A percentile compares a stretch with the other conserved stretches of the same genome.
phyloP scores from a whole-genome alignment of 495 filamentous ascomycete species.

The Aspergillus nidulans region DNA sequence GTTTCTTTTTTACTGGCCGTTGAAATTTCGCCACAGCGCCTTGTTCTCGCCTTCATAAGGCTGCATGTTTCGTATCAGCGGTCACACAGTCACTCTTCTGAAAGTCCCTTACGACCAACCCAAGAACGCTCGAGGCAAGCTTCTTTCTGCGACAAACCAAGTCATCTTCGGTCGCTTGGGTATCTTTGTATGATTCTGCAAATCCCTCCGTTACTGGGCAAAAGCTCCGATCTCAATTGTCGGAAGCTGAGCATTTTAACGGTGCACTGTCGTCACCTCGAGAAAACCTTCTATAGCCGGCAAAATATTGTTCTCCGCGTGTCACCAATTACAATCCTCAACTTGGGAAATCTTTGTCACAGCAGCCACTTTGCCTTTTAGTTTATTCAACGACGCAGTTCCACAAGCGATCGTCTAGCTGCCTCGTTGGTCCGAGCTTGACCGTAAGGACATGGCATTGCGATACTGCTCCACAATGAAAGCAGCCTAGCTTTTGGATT shows the following conservation, averaged over 20 bases:
- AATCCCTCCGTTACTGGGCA: not conserved
- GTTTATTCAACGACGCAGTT: not conserved
- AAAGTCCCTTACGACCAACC: not conserved
- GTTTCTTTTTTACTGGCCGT: slow-evolving; percentile 5
- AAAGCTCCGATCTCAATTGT: not conserved
- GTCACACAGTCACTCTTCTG: not conserved
- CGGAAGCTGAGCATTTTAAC: not conserved
- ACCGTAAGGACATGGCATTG: not conserved
- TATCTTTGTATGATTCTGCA: not conserved
- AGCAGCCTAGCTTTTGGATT: not conserved
- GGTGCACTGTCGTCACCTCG: not conserved
- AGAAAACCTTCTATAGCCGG: not conserved
- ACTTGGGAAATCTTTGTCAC: not conserved
- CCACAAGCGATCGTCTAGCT: not conserved
- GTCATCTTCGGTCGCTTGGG: not conserved
- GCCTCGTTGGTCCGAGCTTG: not conserved
- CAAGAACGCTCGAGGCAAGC: not conserved
- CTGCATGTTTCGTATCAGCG: slow-evolving; percentile 1
- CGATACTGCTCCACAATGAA: not conserved
- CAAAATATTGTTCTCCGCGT: not conserved
- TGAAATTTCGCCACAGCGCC: slow-evolving; percentile 9
- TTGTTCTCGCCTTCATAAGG: slow-evolving; percentile 14
- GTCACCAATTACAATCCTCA: not conserved
- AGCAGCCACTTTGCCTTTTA: not conserved
- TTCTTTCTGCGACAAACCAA: not conserved